Conservation (phyloP, 1,139 yeast genomes). For the Wickerhamiella pararugosa region DNA sequence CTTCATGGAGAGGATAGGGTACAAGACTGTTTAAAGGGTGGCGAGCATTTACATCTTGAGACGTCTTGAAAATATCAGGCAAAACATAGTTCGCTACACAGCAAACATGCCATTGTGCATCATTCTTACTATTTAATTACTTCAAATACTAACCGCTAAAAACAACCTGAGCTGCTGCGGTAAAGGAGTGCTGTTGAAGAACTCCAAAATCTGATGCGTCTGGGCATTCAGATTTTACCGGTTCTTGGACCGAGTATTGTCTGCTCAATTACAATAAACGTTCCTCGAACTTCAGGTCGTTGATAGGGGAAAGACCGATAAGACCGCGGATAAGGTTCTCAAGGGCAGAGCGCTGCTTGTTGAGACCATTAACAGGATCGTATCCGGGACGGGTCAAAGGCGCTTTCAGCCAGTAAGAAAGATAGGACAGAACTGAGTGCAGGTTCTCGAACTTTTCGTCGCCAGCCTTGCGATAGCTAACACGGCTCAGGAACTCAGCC, state of each 20-base stretch:
- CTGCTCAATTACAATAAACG: conserved; percentile 32
- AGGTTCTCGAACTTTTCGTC: conserved; percentile 42
- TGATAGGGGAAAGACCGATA: conserved; percentile 79
- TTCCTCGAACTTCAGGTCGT: conserved; percentile 90
- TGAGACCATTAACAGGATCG: conserved; percentile 83
- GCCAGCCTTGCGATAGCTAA: conserved; percentile 47
- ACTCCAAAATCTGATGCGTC: too few relatives aligned
- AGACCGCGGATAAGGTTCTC: conserved; percentile 83
- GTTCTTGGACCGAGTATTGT: neutral
- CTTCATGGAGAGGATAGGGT: neutral
- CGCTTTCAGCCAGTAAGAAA: conserved; percentile 94
- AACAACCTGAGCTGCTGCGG: conserved; percentile 5
- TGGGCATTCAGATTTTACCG: too few relatives aligned
- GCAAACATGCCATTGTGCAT: neutral
- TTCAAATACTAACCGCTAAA: neutral
- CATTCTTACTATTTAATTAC: neutral
- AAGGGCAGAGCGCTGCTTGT: conserved; percentile 84
- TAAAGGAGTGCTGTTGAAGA: too few relatives aligned
- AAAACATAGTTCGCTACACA: neutral
- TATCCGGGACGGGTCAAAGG: conserved; percentile 86
- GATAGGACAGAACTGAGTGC: conserved; percentile 74
- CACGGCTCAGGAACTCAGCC: conserved; percentile 81
- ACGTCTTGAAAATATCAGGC: too few relatives aligned
- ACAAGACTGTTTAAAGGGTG: neutral
- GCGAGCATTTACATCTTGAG: neutral